Evolutionary conservation across 306 rosid genomes (phyloP).

Genomic region (Acacia crassicarpa): DNA sequence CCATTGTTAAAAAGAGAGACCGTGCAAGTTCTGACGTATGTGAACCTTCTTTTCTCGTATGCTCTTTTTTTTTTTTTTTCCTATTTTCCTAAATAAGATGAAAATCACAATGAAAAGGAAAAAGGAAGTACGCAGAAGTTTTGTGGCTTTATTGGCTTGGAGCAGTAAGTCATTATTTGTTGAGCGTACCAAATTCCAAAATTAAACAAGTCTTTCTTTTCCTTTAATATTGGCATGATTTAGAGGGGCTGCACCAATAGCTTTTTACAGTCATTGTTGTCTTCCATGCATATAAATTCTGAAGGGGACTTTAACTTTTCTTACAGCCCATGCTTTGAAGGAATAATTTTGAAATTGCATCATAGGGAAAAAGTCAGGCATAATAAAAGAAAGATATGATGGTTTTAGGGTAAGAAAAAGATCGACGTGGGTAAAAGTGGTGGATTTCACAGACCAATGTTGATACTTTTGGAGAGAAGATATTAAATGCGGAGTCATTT

Average conservation of each 20-base stretch:
- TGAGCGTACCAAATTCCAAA: slow-evolving; percentile 33
- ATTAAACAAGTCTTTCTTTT: slow-evolving; percentile 28
- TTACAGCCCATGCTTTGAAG: slow-evolving; percentile 36
- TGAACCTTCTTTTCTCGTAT: slow-evolving; percentile 41
- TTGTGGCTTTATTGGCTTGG: slow-evolving; percentile 43
- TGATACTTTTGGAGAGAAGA: slow-evolving; percentile 30
- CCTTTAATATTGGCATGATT: slow-evolving; percentile 40
- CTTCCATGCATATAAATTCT: slow-evolving; percentile 9
- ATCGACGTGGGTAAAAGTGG: slow-evolving; percentile 26
- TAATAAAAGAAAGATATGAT: slow-evolving; percentile 24
- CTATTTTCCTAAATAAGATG: slow-evolving; percentile 18
- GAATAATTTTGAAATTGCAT: slow-evolving; percentile 9
- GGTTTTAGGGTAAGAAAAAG: slow-evolving; percentile 36
- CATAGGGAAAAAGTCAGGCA: slow-evolving; percentile 26
- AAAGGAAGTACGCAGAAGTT: slow-evolving; percentile 33
- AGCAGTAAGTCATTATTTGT: slow-evolving; percentile 41
- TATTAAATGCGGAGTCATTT: slow-evolving; percentile 32
- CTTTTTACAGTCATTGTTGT: slow-evolving; percentile 29
- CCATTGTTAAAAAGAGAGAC: slow-evolving; percentile 35
- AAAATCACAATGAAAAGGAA: slow-evolving; percentile 38
- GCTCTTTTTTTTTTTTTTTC: background rate
- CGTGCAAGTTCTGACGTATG: slow-evolving; percentile 41
- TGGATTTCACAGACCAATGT: slow-evolving; percentile 30
- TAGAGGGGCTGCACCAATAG: slow-evolving; percentile 30
- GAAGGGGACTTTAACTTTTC: slow-evolving; percentile 27